Conservation (phyloP, 2,329 filamentous ascomycete genomes). For the Pyrenophora graminea region DNA sequence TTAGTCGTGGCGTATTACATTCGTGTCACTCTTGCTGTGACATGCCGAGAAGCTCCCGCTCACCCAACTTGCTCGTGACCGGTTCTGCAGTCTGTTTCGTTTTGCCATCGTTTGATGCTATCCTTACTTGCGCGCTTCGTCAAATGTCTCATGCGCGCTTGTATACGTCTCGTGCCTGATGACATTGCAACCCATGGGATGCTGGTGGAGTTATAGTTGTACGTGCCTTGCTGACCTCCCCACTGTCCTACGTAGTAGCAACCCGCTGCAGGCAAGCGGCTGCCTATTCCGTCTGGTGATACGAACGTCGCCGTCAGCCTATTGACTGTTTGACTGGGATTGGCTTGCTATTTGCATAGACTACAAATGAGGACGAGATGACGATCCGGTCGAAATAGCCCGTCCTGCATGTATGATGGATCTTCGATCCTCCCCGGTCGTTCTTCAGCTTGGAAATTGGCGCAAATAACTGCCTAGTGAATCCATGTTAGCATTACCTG, state of each 20-base stretch:
- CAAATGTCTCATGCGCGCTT: neutral
- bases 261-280: slow-evolving; percentile 10
- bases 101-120: slow-evolving; percentile 7
- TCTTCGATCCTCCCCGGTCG: neutral
- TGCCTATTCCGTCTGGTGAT: slow-evolving; percentile 6
- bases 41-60: slow-evolving; percentile 13
- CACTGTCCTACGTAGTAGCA: slow-evolving; percentile 20
- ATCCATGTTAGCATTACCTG: neutral
- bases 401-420: slow-evolving; percentile 4
- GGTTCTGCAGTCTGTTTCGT: slow-evolving; percentile 17
- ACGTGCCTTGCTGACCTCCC: slow-evolving; percentile 11
- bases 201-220: slow-evolving; percentile 4
- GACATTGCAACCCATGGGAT: neutral
- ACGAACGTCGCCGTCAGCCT: neutral
- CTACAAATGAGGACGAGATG: neutral
- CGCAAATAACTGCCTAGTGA: slow-evolving; percentile 1
- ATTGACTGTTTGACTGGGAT: slow-evolving; percentile 1
- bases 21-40: slow-evolving; percentile 20
- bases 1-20: slow-evolving; percentile 7
- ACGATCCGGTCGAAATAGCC: neutral
- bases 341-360: neutral
- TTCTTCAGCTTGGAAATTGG: slow-evolving; percentile 1
- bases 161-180: neutral
- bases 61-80: slow-evolving; percentile 14
- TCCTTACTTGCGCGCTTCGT: slow-evolving; percentile 4